phyloP scores from a whole-genome alignment of 345 rosid species.

The Populus deltoides region DNA sequence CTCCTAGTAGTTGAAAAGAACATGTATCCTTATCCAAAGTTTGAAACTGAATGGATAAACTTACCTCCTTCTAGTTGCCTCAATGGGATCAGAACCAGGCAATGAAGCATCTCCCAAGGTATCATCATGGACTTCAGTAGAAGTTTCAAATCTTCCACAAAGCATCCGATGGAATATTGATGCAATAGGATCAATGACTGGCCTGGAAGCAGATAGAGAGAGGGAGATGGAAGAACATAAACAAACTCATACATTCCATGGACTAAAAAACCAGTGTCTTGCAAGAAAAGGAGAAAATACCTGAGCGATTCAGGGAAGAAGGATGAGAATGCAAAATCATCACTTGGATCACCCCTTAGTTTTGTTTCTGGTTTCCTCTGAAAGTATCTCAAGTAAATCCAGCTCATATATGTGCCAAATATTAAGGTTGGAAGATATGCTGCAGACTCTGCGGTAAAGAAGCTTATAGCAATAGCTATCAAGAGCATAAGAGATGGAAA shows the following conservation, averaged over 20 bases:
- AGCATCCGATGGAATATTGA: slow-evolving; percentile 74
- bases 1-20: neutral
- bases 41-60: neutral
- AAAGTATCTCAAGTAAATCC: slow-evolving; percentile 89
- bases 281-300: slow-evolving; percentile 30
- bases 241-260: neutral
- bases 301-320: slow-evolving; percentile 89
- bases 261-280: neutral
- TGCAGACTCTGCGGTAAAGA: slow-evolving; percentile 67
- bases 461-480: slow-evolving; percentile 66
- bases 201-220: slow-evolving; percentile 41
- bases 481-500: slow-evolving; percentile 71
- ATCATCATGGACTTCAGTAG: slow-evolving; percentile 47
- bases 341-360: slow-evolving; percentile 89
- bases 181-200: slow-evolving; percentile 80
- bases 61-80: slow-evolving; percentile 96
- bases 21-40: neutral
- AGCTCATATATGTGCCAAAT: slow-evolving; percentile 86
- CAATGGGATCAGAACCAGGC: slow-evolving; percentile 94
- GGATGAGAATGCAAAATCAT: slow-evolving; percentile 86
- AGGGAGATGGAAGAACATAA: slow-evolving; percentile 8
- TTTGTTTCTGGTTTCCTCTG: slow-evolving; percentile 86
- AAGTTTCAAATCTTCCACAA: slow-evolving; percentile 66
- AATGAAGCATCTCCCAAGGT: slow-evolving; percentile 60
- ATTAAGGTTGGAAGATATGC: slow-evolving; percentile 83